Conservation (phyloP, 2,329 filamentous ascomycete species). For the Dactylellina drechsleri region DNA sequence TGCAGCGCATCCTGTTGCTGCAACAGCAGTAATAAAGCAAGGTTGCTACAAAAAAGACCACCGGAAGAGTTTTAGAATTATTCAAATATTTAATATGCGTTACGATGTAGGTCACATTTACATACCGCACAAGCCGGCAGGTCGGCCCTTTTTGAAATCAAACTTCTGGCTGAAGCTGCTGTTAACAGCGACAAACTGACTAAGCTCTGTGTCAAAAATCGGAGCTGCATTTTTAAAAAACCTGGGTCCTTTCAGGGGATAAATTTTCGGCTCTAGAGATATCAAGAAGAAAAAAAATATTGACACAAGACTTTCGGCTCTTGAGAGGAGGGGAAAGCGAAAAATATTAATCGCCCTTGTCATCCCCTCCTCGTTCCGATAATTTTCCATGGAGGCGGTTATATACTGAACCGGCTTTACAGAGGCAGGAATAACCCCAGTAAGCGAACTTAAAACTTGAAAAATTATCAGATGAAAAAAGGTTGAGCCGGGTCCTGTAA, state of each 20-base stretch:
- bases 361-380: slow-evolving; percentile 38
- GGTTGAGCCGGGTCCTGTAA: slow-evolving; percentile 4
- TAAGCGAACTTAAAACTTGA: slow-evolving; percentile 24
- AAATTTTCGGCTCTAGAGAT: slow-evolving; percentile 30
- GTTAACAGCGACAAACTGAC: slow-evolving; percentile 5
- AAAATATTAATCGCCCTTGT: slow-evolving; percentile 33
- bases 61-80: slow-evolving; percentile 15
- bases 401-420: slow-evolving; percentile 40
- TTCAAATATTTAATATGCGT: slow-evolving; percentile 1
- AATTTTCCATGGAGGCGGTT: slow-evolving; percentile 46
- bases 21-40: slow-evolving; percentile 31
- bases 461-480: slow-evolving; percentile 52
- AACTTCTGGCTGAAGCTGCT: slow-evolving; percentile 23
- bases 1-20: slow-evolving; percentile 18
- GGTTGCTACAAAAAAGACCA: slow-evolving; percentile 29
- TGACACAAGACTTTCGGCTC: slow-evolving; percentile 41
- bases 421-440: slow-evolving; percentile 32
- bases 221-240: slow-evolving; percentile 33
- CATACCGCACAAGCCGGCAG: slow-evolving; percentile 45
- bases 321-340: slow-evolving; percentile 38
- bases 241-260: slow-evolving; percentile 9
- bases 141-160: slow-evolving; percentile 25
- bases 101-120: slow-evolving; percentile 29
- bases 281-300: slow-evolving; percentile 34
- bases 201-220: slow-evolving; percentile 5